Evolutionary conservation across 2,329 filamentous ascomycete genomes (phyloP).

Genomic region (Penicillium paneum): DNA sequence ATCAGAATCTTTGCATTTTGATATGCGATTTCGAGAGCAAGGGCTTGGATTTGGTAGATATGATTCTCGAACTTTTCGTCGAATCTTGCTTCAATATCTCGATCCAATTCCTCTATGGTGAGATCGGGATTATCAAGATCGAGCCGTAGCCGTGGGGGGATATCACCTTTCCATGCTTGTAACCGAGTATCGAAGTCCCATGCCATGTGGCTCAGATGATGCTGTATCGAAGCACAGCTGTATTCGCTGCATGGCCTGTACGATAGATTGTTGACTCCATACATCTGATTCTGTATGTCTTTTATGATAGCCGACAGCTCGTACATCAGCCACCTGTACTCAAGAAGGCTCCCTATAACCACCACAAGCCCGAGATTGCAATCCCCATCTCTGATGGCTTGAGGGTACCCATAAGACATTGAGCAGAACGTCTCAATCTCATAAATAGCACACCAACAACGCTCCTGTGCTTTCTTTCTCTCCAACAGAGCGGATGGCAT

Average conservation of each 20-base stretch:
- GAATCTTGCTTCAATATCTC: conserved; percentile 21
- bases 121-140: too few species aligned
- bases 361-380: conserved; percentile 24
- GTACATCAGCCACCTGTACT: conserved; percentile 28
- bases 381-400: conserved; percentile 32
- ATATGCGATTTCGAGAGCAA: conserved; percentile 33
- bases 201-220: conserved; percentile 8
- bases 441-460: conserved; percentile 44
- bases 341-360: too few species aligned
- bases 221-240: not conserved
- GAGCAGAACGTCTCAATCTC: conserved; percentile 44
- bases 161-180: conserved; percentile 15
- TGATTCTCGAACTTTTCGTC: conserved; percentile 24
- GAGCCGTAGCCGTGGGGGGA: conserved; percentile 12
- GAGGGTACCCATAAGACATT: conserved; percentile 42
- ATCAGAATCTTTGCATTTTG: conserved; percentile 36
- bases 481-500: not conserved
- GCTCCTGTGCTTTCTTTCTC: conserved; percentile 30
- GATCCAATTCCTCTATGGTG: conserved; percentile 20
- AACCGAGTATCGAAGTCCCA: conserved; percentile 5
- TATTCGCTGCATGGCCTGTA: too few species aligned
- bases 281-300: not conserved
- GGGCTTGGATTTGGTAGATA: conserved; percentile 32
- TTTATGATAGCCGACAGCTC: conserved; percentile 17
- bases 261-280: too few species aligned